Percentiles rank a stretch among this genome's conserved stretches.
These are phyloP conservation scores for Fraxinus dipetala DNA, from an alignment of 305 asterid genomes.

Conservation along the genomic window DNA sequence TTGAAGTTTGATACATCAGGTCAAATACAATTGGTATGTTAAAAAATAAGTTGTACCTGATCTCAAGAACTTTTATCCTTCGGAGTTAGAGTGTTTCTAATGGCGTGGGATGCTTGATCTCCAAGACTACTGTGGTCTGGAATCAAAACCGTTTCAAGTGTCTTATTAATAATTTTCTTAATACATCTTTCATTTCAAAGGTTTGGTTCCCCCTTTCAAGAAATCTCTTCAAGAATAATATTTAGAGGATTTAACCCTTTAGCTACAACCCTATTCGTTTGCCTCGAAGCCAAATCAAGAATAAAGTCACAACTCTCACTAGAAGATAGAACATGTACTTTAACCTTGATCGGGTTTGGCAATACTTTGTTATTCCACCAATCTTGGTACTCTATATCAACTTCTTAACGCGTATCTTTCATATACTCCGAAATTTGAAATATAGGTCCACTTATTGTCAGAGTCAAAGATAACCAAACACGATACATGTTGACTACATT, in stretches of 20 bases:
- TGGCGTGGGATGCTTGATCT: neutral
- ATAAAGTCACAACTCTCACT: neutral
- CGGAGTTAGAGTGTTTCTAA: neutral
- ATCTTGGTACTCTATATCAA: neutral
- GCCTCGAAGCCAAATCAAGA: neutral
- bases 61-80: no score
- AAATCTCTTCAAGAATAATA: no score
- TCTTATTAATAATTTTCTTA: no score
- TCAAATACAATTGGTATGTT: no score
- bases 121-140: neutral
- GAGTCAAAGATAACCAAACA: neutral
- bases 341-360: neutral
- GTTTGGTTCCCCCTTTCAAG: neutral
- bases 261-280: neutral
- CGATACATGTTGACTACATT: neutral
- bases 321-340: no score
- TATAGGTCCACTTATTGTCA: neutral
- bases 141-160: no score
- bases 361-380: neutral
- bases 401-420: no score
- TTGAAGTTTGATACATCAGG: neutral
- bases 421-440: no score
- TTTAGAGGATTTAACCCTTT: neutral
- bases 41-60: neutral
- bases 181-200: neutral